Evolutionary conservation across 257 asterid genomes (phyloP).

Genomic region (Nicotiana sylvestris): DNA sequence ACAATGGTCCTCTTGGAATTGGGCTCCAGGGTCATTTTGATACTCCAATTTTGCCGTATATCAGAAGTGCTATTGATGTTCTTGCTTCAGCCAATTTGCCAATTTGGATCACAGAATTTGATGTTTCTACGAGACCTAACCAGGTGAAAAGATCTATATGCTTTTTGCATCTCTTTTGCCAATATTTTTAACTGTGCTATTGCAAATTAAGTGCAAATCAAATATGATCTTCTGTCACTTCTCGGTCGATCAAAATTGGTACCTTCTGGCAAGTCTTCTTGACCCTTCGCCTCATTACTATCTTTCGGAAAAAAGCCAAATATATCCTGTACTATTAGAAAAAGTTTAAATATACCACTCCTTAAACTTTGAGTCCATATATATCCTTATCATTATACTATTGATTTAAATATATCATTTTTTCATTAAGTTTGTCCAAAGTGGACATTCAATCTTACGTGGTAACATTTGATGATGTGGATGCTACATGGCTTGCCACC

Average conservation of each 20-base stretch:
- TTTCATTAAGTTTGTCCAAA: too few species aligned
- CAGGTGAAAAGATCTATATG: neutral
- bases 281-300: neutral
- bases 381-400: too few species aligned
- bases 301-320: too few species aligned
- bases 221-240: neutral
- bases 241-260: too few species aligned
- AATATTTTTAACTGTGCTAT: neutral
- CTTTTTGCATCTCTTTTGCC: neutral
- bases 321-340: too few species aligned
- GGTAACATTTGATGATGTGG: too few species aligned
- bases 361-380: too few species aligned
- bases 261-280: neutral
- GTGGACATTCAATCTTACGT: too few species aligned
- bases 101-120: constrained; percentile 53
- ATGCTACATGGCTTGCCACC: too few species aligned
- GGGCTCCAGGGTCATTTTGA: constrained; percentile 41
- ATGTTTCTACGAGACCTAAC: constrained; percentile 1
- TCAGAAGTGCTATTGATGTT: constrained; percentile 37
- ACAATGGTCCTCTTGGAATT: constrained; percentile 23
- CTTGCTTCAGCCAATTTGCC: constrained; percentile 39
- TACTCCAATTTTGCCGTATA: constrained; percentile 26
- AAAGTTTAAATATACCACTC: too few species aligned
- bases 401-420: too few species aligned
- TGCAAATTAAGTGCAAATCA: neutral